Conservation (phyloP, 805 yeast genomes). For the Kodamaea hsintzibuensis region DNA sequence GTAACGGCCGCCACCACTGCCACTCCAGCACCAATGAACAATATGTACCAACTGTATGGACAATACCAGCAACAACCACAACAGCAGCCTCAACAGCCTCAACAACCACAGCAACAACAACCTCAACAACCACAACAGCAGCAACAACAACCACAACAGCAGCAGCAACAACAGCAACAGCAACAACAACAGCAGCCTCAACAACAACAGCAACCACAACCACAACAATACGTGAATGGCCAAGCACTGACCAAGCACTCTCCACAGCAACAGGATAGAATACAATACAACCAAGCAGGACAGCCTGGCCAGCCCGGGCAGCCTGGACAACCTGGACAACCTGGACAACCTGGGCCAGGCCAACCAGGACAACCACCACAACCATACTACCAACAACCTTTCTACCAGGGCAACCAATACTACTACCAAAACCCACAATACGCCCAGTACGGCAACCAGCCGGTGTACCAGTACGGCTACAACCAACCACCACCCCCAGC, state of each 20-base stretch:
- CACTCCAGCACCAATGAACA: conserved; percentile 10
- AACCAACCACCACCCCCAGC: conserved; percentile 1
- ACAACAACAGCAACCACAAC: conserved; percentile 13
- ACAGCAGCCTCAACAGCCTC: conserved; percentile 6
- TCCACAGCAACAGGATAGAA: conserved; percentile 6
- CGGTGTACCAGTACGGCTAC: conserved; percentile 15
- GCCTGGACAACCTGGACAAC: conserved; percentile 13
- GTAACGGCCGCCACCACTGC: conserved; percentile 10
- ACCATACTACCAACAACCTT: conserved; percentile 10
- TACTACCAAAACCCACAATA: conserved; percentile 8
- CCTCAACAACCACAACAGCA: neutral
- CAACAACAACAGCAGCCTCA: conserved; percentile 6
- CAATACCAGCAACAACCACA: conserved; percentile 9
- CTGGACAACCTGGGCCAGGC: neutral
- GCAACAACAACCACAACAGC: conserved; percentile 13
- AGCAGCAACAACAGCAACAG: conserved; percentile 10
- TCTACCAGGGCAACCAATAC: conserved; percentile 8
- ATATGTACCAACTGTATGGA: neutral
- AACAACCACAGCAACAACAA: neutral
- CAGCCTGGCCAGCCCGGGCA: conserved; percentile 12
- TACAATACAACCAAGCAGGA: conserved; percentile 9
- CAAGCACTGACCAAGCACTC: conserved; percentile 10
- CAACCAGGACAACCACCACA: conserved; percentile 14
- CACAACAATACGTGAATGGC: conserved; percentile 4
- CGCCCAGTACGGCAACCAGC: conserved; percentile 15